Evolutionary conservation across 805 yeast species (phyloP), one percentile per base, ranked within the genome.

Genomic region (Kuraishia capsulata): DNA sequence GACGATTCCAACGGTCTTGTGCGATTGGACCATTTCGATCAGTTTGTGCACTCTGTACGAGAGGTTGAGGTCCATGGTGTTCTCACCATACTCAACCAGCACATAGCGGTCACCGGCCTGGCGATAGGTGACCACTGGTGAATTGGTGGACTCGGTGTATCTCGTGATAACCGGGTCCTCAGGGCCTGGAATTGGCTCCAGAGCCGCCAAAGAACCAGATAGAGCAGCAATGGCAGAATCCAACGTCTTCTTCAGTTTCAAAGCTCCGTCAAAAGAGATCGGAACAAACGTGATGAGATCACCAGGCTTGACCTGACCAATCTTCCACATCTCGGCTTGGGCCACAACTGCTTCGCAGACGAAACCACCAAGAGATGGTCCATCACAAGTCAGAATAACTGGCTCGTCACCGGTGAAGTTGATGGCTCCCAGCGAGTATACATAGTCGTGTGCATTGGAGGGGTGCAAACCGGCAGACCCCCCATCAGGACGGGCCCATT

Each of bases 401-500:
- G 97, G 97, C 61, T 90, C 97, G 62, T 92, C 97, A 62, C 98
- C 98, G 26, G 97, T 92, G 59, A 92, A 92, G 62, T 92, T 92
- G 59, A 90, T 81, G 21, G 98, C 97, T 51, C 98, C 97, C 38
- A 88, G 65, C 1, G 97, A 87, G 59, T 90, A 90, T 38, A 90
- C 97, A 54, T 90, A 92, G 65, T 90, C 98, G 57, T 90, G 97
- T 32, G 96, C 89, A 62, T 90, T 90, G n/a, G 97, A 88, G 36
- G 98, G 98, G 65, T 90, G 98, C 54, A 90, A 69, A 41, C 98
- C 98, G 42, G 92, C 98, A 52, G 88, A 96, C 43, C 97, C 98
- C 63, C 97, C 98, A 57, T 88, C 96, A 8, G 71, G 58, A 65
- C 98, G 77, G 10, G 97, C 96, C 98, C 97, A 92, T 54, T 76